phyloP scores from a whole-genome alignment of 352 stramenopile species.

The Phytophthora tentaculata region DNA sequence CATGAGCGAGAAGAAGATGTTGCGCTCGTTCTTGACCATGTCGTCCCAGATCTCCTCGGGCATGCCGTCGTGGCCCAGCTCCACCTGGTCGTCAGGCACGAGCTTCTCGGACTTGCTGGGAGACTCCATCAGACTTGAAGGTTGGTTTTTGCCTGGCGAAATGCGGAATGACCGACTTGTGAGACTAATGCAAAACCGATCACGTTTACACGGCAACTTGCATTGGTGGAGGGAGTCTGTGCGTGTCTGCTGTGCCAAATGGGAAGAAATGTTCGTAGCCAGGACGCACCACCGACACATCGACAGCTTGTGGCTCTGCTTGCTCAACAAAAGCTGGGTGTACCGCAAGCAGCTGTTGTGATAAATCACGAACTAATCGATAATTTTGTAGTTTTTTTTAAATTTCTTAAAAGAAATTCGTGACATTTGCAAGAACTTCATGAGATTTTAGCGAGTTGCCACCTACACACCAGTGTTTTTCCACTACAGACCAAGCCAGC shows the following conservation, averaged over 20 bases:
- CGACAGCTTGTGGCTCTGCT: conserved; percentile 17
- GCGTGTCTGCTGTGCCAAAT: conserved; percentile 11
- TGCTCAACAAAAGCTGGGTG: neutral
- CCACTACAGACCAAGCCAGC: conserved; percentile 54
- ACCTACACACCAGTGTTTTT: neutral
- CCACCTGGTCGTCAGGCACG: conserved; percentile 31
- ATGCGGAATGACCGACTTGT: conserved; percentile 27
- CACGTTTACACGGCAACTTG: conserved; percentile 26
- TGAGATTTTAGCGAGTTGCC: neutral
- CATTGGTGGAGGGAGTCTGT: conserved; percentile 18
- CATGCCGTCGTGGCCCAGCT: conserved; percentile 43
- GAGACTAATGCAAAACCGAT: conserved; percentile 18
- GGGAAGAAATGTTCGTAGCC: conserved; percentile 31
- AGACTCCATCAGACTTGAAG: conserved; percentile 25
- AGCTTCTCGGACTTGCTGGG: conserved; percentile 53
- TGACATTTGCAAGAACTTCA: conserved; percentile 7
- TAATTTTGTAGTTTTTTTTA: too few species aligned
- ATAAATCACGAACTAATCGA: neutral
- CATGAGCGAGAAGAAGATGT: conserved; percentile 71
- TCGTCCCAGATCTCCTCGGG: conserved; percentile 68
- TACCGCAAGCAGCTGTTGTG: conserved; percentile 24
- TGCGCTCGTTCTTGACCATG: conserved; percentile 51
- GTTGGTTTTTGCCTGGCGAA: conserved; percentile 23
- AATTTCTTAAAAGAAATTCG: too few species aligned
- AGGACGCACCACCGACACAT: conserved; percentile 22